A percentile compares a stretch with the other conserved stretches of the same genome.
These are phyloP conservation scores for Microsporum canis DNA, from an alignment of 2,329 filamentous ascomycete genomes.

Conservation along the genomic window DNA sequence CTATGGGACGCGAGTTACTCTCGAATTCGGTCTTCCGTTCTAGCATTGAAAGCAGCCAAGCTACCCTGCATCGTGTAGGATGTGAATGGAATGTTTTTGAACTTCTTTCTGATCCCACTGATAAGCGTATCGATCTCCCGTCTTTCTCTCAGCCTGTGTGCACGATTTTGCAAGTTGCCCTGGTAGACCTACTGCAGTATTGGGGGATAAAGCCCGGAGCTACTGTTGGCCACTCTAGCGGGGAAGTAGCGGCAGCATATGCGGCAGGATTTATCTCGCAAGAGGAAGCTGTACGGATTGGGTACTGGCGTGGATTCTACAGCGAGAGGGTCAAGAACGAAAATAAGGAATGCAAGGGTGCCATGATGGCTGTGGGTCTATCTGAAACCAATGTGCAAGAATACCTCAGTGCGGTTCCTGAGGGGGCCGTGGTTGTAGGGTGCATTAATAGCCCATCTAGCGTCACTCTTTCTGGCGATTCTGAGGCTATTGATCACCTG, in stretches of 20 bases:
- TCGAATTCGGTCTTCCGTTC: conserved; percentile 9
- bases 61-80: conserved; percentile 5
- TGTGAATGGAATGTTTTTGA: neutral
- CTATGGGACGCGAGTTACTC: conserved; percentile 15
- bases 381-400: too few relatives aligned
- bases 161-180: conserved; percentile 16
- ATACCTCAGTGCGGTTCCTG: too few relatives aligned
- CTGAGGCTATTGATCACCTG: conserved; percentile 24
- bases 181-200: conserved; percentile 16
- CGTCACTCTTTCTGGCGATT: conserved; percentile 22
- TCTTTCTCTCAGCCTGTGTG: conserved; percentile 16
- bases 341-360: neutral
- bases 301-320: conserved; percentile 16
- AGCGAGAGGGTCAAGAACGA: too few relatives aligned
- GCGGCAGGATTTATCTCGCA: conserved; percentile 13
- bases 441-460: neutral
- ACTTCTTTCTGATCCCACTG: too few relatives aligned
- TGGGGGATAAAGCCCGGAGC: conserved; percentile 13
- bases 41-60: conserved; percentile 7
- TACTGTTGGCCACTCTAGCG: conserved; percentile 20
- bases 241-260: conserved; percentile 21
- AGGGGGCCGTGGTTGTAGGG: neutral
- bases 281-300: conserved; percentile 15
- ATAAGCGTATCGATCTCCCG: neutral
- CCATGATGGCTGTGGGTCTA: neutral